phyloP scores from a whole-genome alignment of 768 basidiomycete species.

The Boletus rubescentipes region DNA sequence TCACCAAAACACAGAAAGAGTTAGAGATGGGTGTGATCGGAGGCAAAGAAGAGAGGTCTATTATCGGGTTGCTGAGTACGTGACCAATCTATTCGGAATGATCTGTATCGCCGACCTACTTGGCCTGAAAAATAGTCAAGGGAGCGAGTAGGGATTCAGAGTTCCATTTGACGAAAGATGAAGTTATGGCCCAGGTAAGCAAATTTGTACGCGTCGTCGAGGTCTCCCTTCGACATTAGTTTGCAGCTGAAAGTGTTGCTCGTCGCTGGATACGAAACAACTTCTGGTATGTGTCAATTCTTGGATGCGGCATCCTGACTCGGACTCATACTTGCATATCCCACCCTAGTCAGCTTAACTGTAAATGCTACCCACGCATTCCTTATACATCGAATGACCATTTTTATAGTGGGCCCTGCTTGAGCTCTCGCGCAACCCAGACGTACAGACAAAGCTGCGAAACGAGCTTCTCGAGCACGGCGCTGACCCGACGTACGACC shows the following conservation, averaged over 20 bases:
- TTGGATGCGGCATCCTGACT: neutral
- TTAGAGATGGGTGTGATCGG: slow-evolving; percentile 24
- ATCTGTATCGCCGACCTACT: neutral
- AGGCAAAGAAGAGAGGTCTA: slow-evolving; percentile 24
- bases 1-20: slow-evolving; percentile 38
- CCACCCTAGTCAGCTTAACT: slow-evolving; percentile 17
- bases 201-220: neutral
- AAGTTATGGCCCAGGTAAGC: slow-evolving; percentile 29
- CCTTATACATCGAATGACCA: neutral
- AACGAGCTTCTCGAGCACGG: slow-evolving; percentile 47
- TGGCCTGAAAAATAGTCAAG: slow-evolving; percentile 31
- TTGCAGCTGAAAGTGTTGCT: slow-evolving; percentile 19
- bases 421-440: slow-evolving; percentile 46
- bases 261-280: slow-evolving; percentile 23
- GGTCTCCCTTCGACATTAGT: neutral
- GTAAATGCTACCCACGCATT: neutral
- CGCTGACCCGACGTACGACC: slow-evolving; percentile 53
- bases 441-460: slow-evolving; percentile 48
- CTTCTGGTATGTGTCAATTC: slow-evolving; percentile 6
- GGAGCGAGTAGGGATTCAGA: slow-evolving; percentile 28
- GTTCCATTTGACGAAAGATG: slow-evolving; percentile 26
- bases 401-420: slow-evolving; percentile 51
- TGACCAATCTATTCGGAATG: slow-evolving; percentile 18
- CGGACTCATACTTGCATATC: neutral
- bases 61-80: slow-evolving; percentile 27